Evolutionary conservation across 352 stramenopile species (phyloP), one percentile per base, ranked within the genome.

Genomic region (Aphanomyces astaci): DNA sequence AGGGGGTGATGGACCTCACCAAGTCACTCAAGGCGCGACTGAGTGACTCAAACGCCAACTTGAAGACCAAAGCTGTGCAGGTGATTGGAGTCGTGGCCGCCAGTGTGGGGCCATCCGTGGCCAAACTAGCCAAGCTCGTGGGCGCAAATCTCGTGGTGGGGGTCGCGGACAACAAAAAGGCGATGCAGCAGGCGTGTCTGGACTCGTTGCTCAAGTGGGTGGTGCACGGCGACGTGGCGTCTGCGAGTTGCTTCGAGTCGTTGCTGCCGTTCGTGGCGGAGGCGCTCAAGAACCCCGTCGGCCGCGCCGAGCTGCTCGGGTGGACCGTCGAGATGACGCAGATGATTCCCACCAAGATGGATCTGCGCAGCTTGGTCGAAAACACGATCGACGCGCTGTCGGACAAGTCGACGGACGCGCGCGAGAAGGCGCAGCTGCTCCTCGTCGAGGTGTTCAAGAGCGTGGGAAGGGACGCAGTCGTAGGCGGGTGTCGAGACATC

Each of bases 81-180:
- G 86, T 95, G 9, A 92, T 95, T 64, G 87, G 76, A 13, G 67
- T 92, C 0, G 74, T 94, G 2, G 87, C 86, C 10, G 72, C 82
- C 9, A 92, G 86, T 49, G 75, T 95, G 63, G 86, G 86, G 4
- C 80, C 83, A 5, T 85, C 93, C 39, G 77, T 94, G 28, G 69
- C 64, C 4, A 92, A 92, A 64, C 81, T 94, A 79, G 89, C 85
- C 3, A 95, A 95, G 66, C 71, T 89, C 33, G 74, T 94, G 15
- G 86, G 84, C 17, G 69, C 76, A 13, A 90, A 65, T 63, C 66
- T 95, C 17, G 76, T 94, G 30, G 72, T 77, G 28, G 86, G 87
- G 11, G 84, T 94, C 32, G 76, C 76, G 2, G 87, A 95, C 72
- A 95, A 95, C 75, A 95, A 95, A 72, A 95, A 95, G 70, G 80